Base-by-base conservation (phyloP, 163 green algal species). In the Volvox carteri region DNA sequence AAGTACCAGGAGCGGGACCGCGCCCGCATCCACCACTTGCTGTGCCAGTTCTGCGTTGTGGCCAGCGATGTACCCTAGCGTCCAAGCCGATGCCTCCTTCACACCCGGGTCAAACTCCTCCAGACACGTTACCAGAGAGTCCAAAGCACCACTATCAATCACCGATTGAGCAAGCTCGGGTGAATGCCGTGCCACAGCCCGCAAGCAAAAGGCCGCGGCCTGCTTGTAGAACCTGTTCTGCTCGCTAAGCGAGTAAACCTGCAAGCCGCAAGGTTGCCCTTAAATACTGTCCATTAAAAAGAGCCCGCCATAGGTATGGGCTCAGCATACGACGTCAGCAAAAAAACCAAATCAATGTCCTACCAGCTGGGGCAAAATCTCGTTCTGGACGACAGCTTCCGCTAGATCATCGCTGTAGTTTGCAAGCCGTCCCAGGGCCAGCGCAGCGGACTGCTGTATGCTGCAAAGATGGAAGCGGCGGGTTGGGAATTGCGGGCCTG, bases 221-320 rank as follows among this genome's bases (percentile, higher is more conserved):
- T 96, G 96, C 91, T 98, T 98, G 93, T 97, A 97, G 83, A 97
- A 98, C 9, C 95, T 86, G 88, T 97, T 98, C 91, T 98, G 95
- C 72, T 96, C 94, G 30, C 86, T 92, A 33, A 97, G 86, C 4
- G 92, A 96, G 78, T 95, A 96, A 30, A 96, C 92, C 92, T 93
- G 89, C 41, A 52, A 30, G 33, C 60, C 60, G 37, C 48, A 48
- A 25, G 28, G 28, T 76, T 37, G 18, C 72, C 72, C 1, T 58
- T 41, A 56, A 11, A 73, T 73, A 2, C 62, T 73, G 21, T 33
- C n/a, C 35, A 8, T 41, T 73, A 11, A 73, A 30, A 73, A 11
- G n/a, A 16, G 28, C 21, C 62, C 2, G 2, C 62, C n/a, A 4
- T 11, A 42, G 16, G n/a, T 41, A 73, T 41, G 62, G n/a, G 54